phyloP scores from a whole-genome alignment of 2,329 filamentous ascomycete genomes.

The Cladosporium sp. region DNA sequence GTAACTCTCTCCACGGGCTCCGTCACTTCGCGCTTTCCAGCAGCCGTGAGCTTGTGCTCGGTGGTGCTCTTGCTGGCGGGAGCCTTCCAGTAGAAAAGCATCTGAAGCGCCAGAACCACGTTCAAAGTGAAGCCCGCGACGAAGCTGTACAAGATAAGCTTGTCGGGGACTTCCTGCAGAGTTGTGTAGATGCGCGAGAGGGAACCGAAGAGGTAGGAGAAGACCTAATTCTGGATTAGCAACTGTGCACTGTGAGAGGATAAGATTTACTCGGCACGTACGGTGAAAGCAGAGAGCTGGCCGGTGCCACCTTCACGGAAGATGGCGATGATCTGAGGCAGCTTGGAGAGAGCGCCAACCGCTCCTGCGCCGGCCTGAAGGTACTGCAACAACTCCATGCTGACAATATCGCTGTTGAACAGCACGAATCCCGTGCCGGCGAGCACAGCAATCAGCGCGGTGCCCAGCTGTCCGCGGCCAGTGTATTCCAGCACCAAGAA shows the following conservation, averaged over 20 bases:
- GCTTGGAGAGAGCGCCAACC: constrained; percentile 81
- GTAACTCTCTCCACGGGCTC: constrained; percentile 21
- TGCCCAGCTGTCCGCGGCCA: constrained; percentile 62
- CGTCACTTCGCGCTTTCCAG: constrained; percentile 31
- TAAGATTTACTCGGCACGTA: constrained; percentile 47
- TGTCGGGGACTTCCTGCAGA: constrained; percentile 93
- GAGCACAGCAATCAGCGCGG: constrained; percentile 71
- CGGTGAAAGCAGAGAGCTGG: constrained; percentile 92
- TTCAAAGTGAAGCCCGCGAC: constrained; percentile 89
- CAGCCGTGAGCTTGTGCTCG: constrained; percentile 36
- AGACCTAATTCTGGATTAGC: constrained; percentile 61
- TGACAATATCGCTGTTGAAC: constrained; percentile 61
- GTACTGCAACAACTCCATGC: constrained; percentile 62
- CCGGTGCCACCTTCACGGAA: constrained; percentile 83
- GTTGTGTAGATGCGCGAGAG: constrained; percentile 96
- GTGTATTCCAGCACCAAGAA: constrained; percentile 81
- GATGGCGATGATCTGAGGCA: constrained; percentile 87
- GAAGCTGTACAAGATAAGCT: constrained; percentile 92
- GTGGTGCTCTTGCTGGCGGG: constrained; percentile 36
- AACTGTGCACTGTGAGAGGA: constrained; percentile 13
- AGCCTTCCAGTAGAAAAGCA: constrained; percentile 94
- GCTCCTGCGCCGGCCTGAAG: constrained; percentile 80
- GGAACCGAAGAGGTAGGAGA: constrained; percentile 94
- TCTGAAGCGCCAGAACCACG: constrained; percentile 76
- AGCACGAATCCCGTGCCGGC: constrained; percentile 65